Evolutionary conservation across 768 basidiomycete genomes (phyloP), one percentile per base, ranked within the genome.

Genomic region (Phaeotremella skinneri): DNA sequence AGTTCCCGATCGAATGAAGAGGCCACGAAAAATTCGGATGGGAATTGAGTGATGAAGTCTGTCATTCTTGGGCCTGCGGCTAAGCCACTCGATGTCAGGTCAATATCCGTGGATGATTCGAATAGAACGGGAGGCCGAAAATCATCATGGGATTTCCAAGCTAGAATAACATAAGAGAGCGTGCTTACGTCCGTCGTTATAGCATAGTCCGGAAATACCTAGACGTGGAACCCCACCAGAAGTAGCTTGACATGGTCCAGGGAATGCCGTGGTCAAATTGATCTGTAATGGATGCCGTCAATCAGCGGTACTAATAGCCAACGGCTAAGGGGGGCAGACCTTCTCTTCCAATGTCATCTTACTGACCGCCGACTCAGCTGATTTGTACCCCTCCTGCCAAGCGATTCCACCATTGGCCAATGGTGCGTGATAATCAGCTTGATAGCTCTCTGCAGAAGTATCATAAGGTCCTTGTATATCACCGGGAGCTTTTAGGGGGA

Each of bases 1-100:
- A 94, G 80, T 0, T 81, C 80, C 30, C 86, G 85, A 66, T 90
- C 89, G 78, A 83, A 91, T 7, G 70, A 70, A 1, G 74, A 72
- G 0, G 74, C 68, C 2, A 64, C 66, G 25, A 67, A 69, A 54
- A 74, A 72, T 26, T 64, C 68, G 17, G 74, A 73, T 17, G 74
- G 70, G 66, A 70, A 76, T 52, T 76, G 74, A 23, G 73, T 72
- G 51, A 70, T 58, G 48, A 73, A 73, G 49, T 76, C 72, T 7
- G 70, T 72, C 32, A 72, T 70, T 32, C 74, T 34, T 14, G 72
- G 72, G 17, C 74, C 74, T 23, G 74, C 48, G 13, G 74, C 72
- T 71, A 27, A 21, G 9, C 21, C n/a, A 25, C 9, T 3, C 11
- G 34, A 6, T 27, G 9, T 7, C 21, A 52, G 27, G 25, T 50